Evolutionary conservation across 2,329 filamentous ascomycete genomes (phyloP).

Genomic region (Trichoderma simmonsii): DNA sequence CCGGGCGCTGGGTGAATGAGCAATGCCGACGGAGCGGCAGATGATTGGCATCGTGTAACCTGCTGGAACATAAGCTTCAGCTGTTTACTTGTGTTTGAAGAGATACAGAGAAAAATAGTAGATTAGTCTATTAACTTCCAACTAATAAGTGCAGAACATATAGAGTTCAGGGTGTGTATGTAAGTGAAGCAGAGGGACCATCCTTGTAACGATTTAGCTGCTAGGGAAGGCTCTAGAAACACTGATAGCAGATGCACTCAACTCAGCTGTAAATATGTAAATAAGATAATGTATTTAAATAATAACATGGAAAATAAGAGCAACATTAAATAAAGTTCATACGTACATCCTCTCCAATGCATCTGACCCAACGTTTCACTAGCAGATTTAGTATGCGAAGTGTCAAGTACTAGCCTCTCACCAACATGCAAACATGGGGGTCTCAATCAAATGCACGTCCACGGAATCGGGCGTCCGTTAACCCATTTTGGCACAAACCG

Average conservation of each 20-base stretch:
- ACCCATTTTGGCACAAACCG: neutral
- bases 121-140: no score
- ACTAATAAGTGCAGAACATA: neutral
- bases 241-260: neutral
- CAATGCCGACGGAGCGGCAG: neutral
- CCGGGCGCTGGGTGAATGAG: neutral
- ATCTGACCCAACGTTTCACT: neutral
- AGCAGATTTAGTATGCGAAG: neutral
- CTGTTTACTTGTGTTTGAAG: neutral
- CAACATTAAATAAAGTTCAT: neutral
- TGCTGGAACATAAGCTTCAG: neutral
- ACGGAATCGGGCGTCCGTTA: neutral
- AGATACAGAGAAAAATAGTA: neutral
- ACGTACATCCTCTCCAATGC: neutral
- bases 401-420: neutral
- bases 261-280: neutral
- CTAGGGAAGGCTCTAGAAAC: neutral
- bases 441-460: neutral
- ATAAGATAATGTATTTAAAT: neutral
- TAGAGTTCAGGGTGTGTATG: neutral
- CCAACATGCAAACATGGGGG: neutral
- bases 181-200: neutral
- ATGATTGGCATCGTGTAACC: neutral
- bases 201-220: neutral
- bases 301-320: neutral